Evolutionary conservation across 768 basidiomycete genomes (phyloP).

Genomic region (Collybiopsis luxurians): DNA sequence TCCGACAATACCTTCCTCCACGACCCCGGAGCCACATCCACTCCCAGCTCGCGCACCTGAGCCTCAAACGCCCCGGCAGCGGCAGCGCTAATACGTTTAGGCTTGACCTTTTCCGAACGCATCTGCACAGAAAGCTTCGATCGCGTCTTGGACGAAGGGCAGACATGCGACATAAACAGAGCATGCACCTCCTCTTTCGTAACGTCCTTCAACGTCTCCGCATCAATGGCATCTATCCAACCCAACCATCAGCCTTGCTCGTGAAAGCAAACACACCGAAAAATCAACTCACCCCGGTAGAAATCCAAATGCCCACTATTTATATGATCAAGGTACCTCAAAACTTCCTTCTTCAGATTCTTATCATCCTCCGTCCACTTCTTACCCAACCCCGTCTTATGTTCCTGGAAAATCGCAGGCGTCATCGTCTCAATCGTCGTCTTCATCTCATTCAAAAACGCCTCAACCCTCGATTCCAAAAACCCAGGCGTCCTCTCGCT

Average conservation of each 20-base stretch:
- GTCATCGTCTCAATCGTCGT: conserved; percentile 64
- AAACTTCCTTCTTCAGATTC: conserved; percentile 80
- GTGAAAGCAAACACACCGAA: background rate
- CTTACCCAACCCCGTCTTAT: conserved; percentile 73
- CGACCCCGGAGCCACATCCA: conserved; percentile 47
- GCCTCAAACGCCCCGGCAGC: conserved; percentile 63
- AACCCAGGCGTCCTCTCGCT: conserved; percentile 79
- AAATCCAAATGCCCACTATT: conserved; percentile 86
- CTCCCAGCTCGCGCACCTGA: conserved; percentile 42
- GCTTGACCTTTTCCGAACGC: conserved; percentile 62
- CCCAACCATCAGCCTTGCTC: conserved; percentile 9
- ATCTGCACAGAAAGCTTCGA: conserved; percentile 86
- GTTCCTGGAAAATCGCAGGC: conserved; percentile 71
- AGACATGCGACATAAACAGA: conserved; percentile 67
- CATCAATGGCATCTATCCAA: conserved; percentile 67
- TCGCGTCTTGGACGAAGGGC: conserved; percentile 65
- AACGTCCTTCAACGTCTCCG: conserved; percentile 56
- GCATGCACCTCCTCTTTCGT: conserved; percentile 73
- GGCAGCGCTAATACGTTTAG: conserved; percentile 58
- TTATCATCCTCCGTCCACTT: conserved; percentile 86
- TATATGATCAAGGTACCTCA: conserved; percentile 68
- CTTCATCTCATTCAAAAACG: conserved; percentile 79
- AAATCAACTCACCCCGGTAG: conserved; percentile 62
- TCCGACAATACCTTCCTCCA: conserved; percentile 54
- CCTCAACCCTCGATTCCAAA: conserved; percentile 85